Evolutionary conservation across 2,329 filamentous ascomycete species (phyloP).

Genomic region (Trichoderma asperellum): DNA sequence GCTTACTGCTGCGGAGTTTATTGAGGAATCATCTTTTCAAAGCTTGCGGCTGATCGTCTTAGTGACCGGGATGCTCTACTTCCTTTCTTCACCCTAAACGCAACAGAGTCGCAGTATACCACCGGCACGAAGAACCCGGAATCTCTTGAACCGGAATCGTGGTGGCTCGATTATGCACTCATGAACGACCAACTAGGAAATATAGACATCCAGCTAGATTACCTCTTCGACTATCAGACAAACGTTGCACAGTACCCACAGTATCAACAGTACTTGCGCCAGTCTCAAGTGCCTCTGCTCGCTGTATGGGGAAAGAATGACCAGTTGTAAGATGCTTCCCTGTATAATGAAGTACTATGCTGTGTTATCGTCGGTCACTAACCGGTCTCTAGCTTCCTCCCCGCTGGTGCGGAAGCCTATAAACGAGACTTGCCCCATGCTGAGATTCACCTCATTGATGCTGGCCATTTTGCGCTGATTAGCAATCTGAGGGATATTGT

Average conservation of each 20-base stretch:
- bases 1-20: background rate
- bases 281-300: conserved; percentile 56
- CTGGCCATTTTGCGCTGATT: conserved; percentile 56
- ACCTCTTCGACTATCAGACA: conserved; percentile 60
- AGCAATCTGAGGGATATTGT: background rate
- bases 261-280: conserved; percentile 59
- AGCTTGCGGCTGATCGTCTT: background rate
- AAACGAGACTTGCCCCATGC: conserved; percentile 52
- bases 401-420: conserved; percentile 58
- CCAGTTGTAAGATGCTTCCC: conserved; percentile 29
- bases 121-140: conserved; percentile 44
- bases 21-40: background rate
- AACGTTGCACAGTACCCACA: conserved; percentile 58
- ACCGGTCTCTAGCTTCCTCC: conserved; percentile 47
- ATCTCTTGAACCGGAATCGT: conserved; percentile 50
- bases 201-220: conserved; percentile 57
- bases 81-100: conserved; percentile 42
- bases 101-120: conserved; percentile 51
- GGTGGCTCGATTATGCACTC: conserved; percentile 56
- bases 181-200: conserved; percentile 48
- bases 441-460: conserved; percentile 56
- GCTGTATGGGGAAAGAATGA: conserved; percentile 64
- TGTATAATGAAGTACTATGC: background rate
- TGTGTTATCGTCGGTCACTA: background rate
- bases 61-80: conserved; percentile 45